phyloP scores from a whole-genome alignment of 1,284 basidiomycete species.

The Ustilago tritici region DNA sequence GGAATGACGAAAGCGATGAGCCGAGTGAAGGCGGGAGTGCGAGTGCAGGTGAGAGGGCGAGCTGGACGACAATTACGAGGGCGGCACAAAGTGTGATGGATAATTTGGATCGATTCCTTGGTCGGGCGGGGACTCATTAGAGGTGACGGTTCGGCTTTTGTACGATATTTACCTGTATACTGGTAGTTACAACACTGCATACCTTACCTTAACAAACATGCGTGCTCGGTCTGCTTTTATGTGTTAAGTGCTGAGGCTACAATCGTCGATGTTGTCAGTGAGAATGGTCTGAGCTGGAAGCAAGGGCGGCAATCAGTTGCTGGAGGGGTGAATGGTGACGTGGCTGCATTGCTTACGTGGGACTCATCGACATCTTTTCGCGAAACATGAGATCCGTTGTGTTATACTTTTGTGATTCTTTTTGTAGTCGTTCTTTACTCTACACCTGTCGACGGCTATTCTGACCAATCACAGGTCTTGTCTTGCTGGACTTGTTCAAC shows the following conservation, averaged over 20 bases:
- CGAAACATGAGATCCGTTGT: not conserved
- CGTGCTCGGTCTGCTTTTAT: not conserved
- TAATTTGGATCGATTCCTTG: constrained; percentile 38
- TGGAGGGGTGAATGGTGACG: constrained; percentile 13
- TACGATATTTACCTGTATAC: constrained; percentile 4
- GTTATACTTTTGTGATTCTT: not conserved
- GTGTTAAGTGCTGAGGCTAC: not conserved
- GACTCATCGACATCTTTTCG: not conserved
- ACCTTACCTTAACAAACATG: not conserved
- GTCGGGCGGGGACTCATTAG: constrained; percentile 4
- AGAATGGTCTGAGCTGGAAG: too few relatives aligned
- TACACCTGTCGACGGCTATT: constrained; percentile 38
- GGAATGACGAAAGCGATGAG: constrained; percentile 23
- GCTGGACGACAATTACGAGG: constrained; percentile 29
- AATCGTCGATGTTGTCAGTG: not conserved
- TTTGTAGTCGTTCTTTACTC: not conserved
- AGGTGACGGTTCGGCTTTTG: not conserved
- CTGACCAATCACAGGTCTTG: constrained; percentile 42
- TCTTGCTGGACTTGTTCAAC: constrained; percentile 20
- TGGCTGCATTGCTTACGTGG: constrained; percentile 7
- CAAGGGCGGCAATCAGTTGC: not conserved
- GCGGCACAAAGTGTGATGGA: constrained; percentile 35
- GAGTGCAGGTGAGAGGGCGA: not conserved
- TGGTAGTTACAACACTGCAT: not conserved
- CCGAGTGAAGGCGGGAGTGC: not conserved